phyloP scores from a whole-genome alignment of 106 monocot genomes.

The Platanthera guangdongensis region DNA sequence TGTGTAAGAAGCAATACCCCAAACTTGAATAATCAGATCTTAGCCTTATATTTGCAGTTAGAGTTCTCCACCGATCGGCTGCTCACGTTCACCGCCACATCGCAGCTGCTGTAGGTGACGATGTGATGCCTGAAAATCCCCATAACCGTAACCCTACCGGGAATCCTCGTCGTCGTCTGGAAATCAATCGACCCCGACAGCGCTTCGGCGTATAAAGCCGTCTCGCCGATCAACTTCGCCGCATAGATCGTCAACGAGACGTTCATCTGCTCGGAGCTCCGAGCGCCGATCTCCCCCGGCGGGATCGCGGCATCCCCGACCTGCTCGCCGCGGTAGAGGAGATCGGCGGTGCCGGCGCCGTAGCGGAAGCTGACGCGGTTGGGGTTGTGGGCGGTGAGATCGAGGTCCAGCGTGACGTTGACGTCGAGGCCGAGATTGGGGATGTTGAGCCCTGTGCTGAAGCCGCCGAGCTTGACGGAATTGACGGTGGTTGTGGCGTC shows the following conservation, averaged over 20 bases:
- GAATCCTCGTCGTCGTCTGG: slow-evolving; percentile 38
- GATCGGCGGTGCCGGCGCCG: slow-evolving; percentile 31
- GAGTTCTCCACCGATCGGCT: slow-evolving; percentile 23
- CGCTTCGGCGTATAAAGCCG: slow-evolving; percentile 34
- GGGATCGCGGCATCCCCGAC: slow-evolving; percentile 64
- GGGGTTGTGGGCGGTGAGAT: slow-evolving; percentile 57
- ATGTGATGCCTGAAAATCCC: slow-evolving; percentile 56
- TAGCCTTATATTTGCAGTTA: slow-evolving; percentile 47
- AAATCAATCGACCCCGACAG: slow-evolving; percentile 37
- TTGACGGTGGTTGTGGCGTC: slow-evolving; percentile 48
- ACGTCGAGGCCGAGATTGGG: slow-evolving; percentile 33
- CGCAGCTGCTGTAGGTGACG: slow-evolving; percentile 53
- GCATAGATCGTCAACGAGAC: slow-evolving; percentile 45
- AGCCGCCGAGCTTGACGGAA: slow-evolving; percentile 41
- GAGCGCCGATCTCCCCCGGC: slow-evolving; percentile 40
- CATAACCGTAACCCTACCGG: slow-evolving; percentile 50
- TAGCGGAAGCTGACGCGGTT: slow-evolving; percentile 57
- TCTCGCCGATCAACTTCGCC: slow-evolving; percentile 24
- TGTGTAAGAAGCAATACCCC: background rate
- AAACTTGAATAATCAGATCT: slow-evolving; percentile 25
- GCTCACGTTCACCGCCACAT: slow-evolving; percentile 27
- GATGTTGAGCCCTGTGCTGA: slow-evolving; percentile 28
- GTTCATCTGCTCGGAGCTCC: slow-evolving; percentile 21
- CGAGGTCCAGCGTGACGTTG: slow-evolving; percentile 64
- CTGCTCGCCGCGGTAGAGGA: slow-evolving; percentile 48